Evolutionary conservation across 192 early-diverging fungal genomes (phyloP), one percentile per base, ranked within the genome.

Genomic region (Backusella parvicylindrica): DNA sequence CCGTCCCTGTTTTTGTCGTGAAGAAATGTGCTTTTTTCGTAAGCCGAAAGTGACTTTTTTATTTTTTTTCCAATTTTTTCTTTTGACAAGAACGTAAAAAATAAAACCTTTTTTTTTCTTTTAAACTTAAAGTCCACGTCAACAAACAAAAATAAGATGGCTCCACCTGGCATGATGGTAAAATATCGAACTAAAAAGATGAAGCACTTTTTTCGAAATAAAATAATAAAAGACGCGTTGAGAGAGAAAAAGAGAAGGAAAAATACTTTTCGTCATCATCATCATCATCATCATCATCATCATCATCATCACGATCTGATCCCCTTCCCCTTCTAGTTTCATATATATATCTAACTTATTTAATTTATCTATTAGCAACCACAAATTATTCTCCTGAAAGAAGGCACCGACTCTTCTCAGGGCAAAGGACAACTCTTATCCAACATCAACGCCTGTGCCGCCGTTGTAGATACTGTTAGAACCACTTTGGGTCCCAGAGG

Each of bases 331-430:
- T 43, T 15, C 41, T 43, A 3, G 41, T 43, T 43, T 43, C 41
- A 41, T 43, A 43, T 15, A 38, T 9, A 38, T 9, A 38, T 15
- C 53, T 56, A 56, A 56, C 53, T 26, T 56, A 11, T 26, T 56
- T 56, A 18, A 41, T 38, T 31, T 28, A 11, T 31, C 50, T 60
- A 68, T 38, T 76, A 89, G 95, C 97, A 97, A 93, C 96, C 98
- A 28, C 97, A 97, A 90, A 97, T 99, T 83, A 98, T 99, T 82
- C 91, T 99, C 80, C 91, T 99, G 64, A 97, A 95, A 85, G 98
- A 99, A 84, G 98, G 98, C 56, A 99, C 98, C 15, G 98, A 99
- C 82, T 92, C 95, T 47, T 98, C 97, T 47, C 98, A 99, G 86
- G 98, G 98, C 64, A 95, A 93, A 79, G 94, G 95, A 38, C 98